Conservation (phyloP, 495 filamentous ascomycete genomes). For the Penicillium lagena region DNA sequence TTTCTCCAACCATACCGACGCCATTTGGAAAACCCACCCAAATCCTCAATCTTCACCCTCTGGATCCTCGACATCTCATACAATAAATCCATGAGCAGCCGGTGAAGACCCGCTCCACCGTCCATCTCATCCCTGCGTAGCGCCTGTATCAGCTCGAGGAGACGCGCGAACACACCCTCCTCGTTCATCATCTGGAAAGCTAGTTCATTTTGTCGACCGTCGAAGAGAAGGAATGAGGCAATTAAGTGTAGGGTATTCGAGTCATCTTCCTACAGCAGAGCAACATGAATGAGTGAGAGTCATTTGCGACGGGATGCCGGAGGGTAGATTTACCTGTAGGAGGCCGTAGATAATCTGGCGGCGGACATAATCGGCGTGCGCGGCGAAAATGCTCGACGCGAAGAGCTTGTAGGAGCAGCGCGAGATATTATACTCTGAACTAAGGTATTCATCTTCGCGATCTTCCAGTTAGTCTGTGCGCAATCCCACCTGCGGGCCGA, state of each 20-base stretch:
- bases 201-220: slow-evolving; percentile 71
- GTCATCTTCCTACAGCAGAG: slow-evolving; percentile 61
- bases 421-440: slow-evolving; percentile 78
- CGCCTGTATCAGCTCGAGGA: slow-evolving; percentile 74
- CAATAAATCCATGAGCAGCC: slow-evolving; percentile 76
- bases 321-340: slow-evolving; percentile 55
- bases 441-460: slow-evolving; percentile 64
- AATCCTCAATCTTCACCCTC: slow-evolving; percentile 66
- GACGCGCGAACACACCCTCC: slow-evolving; percentile 74
- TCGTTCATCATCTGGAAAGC: slow-evolving; percentile 82
- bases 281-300: too few relatives aligned
- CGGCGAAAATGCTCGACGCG: slow-evolving; percentile 63
- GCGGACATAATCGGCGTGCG: slow-evolving; percentile 80
- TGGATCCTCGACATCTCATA: slow-evolving; percentile 98
- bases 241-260: slow-evolving; percentile 72
- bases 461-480: background rate
- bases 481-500: background rate
- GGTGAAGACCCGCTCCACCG: slow-evolving; percentile 64
- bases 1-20: slow-evolving; percentile 5
- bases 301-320: background rate
- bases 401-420: slow-evolving; percentile 78
- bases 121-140: slow-evolving; percentile 55
- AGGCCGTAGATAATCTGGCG: slow-evolving; percentile 88
- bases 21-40: slow-evolving; percentile 44
- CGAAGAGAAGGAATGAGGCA: slow-evolving; percentile 81